A percentile compares a stretch with the other conserved stretches of the same genome.
phyloP scores from a whole-genome alignment of 1,284 basidiomycete species.

The Boletus semigastroideus region DNA sequence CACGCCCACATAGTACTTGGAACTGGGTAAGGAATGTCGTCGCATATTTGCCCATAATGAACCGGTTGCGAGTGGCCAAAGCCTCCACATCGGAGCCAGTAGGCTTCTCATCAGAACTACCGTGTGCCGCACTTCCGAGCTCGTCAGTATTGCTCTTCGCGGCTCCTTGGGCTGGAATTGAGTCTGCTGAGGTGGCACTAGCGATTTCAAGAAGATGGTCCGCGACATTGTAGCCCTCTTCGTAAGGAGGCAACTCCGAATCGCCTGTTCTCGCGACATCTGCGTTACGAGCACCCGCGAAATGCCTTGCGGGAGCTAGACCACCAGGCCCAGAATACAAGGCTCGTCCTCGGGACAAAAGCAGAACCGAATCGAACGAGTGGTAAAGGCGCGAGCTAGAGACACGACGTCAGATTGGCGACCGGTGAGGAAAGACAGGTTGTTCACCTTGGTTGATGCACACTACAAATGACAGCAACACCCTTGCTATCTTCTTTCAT shows the following conservation, averaged over 20 bases:
- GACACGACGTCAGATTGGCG: background rate
- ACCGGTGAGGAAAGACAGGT: background rate
- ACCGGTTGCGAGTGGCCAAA: conserved; percentile 15
- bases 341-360: conserved; percentile 77
- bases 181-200: conserved; percentile 52
- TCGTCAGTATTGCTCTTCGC: conserved; percentile 17
- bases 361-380: conserved; percentile 76
- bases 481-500: conserved; percentile 16
- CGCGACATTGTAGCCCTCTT: conserved; percentile 82
- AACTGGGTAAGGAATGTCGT: conserved; percentile 87
- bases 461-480: conserved; percentile 76
- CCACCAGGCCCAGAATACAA: conserved; percentile 79
- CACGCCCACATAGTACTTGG: conserved; percentile 72
- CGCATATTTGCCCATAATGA: conserved; percentile 40
- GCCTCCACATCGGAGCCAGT: conserved; percentile 22
- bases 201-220: conserved; percentile 88
- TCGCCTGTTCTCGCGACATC: conserved; percentile 36
- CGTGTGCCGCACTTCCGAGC: background rate
- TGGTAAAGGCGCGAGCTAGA: conserved; percentile 79
- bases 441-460: conserved; percentile 79
- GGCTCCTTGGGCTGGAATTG: conserved; percentile 35
- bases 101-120: conserved; percentile 15
- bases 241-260: conserved; percentile 42
- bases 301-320: conserved; percentile 63
- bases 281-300: conserved; percentile 44